Evolutionary conservation across 2,329 filamentous ascomycete species (phyloP).

Genomic region (Colletotrichum simmondsii): DNA sequence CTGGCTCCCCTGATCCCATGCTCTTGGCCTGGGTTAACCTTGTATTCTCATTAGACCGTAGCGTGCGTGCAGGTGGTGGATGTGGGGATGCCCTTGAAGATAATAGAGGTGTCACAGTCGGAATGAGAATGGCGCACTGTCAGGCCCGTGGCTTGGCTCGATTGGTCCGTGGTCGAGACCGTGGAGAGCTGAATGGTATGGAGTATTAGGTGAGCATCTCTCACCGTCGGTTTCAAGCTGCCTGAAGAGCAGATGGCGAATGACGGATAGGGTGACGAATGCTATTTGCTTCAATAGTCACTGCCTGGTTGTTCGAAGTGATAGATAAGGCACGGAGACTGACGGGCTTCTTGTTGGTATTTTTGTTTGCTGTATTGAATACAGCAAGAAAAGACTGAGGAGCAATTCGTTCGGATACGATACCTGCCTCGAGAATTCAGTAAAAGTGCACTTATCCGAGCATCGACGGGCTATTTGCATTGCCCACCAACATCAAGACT

Average conservation of each 20-base stretch:
- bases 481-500: background rate
- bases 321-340: background rate
- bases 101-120: slow-evolving; percentile 20
- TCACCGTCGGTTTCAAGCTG: slow-evolving; percentile 30
- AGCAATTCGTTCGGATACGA: background rate
- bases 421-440: background rate
- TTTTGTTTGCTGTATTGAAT: background rate
- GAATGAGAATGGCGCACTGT: slow-evolving; percentile 2
- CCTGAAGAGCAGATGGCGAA: slow-evolving; percentile 6
- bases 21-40: slow-evolving; percentile 26
- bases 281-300: background rate
- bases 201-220: slow-evolving; percentile 3
- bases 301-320: slow-evolving; percentile 19
- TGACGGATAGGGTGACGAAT: slow-evolving; percentile 26
- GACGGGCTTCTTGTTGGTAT: background rate
- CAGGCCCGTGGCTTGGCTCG: slow-evolving; percentile 4
- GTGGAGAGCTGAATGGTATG: background rate
- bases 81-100: slow-evolving; percentile 33
- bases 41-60: slow-evolving; percentile 31
- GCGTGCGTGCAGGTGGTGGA: slow-evolving; percentile 26
- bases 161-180: slow-evolving; percentile 17
- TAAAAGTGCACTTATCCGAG: background rate
- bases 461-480: background rate
- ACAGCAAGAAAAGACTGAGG: background rate
- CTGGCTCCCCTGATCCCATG: slow-evolving; percentile 31